Percentiles rank a stretch among this genome's conserved stretches.
These are phyloP conservation scores for Terfezia claveryi DNA, from an alignment of 495 filamentous ascomycete genomes.

Conservation along the genomic window DNA sequence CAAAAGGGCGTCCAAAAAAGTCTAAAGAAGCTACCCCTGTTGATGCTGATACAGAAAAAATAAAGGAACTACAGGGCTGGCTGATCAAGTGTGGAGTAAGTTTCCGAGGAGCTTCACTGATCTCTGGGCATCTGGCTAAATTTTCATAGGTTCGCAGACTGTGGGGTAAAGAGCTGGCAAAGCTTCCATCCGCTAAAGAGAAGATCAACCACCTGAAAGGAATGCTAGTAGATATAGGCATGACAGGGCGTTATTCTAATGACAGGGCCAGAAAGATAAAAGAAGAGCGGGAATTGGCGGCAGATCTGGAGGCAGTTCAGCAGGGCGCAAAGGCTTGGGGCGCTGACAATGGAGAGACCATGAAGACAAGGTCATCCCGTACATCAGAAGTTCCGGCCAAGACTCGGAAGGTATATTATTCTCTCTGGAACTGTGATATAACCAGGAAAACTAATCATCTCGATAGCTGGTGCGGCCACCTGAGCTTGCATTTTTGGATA, in stretches of 20 bases:
- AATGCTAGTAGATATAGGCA: slow-evolving; percentile 60
- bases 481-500: background rate
- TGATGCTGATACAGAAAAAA: slow-evolving; percentile 50
- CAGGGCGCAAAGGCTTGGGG: slow-evolving; percentile 65
- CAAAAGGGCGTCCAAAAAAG: background rate
- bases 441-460: background rate
- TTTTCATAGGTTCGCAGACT: slow-evolving; percentile 47
- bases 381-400: background rate
- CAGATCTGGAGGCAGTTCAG: slow-evolving; percentile 62
- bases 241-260: slow-evolving; percentile 66
- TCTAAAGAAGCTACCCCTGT: slow-evolving; percentile 24
- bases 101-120: background rate
- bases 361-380: background rate
- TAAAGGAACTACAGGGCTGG: slow-evolving; percentile 77
- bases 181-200: slow-evolving; percentile 47
- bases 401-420: background rate
- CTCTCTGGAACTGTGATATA: background rate
- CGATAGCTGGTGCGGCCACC: background rate
- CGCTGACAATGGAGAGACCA: background rate
- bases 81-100: slow-evolving; percentile 59
- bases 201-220: slow-evolving; percentile 65
- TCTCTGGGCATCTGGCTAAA: background rate
- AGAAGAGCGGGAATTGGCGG: slow-evolving; percentile 56
- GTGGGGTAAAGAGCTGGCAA: slow-evolving; percentile 62
- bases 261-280: slow-evolving; percentile 71